Evolutionary conservation across 2,329 filamentous ascomycete genomes (phyloP).

Genomic region (Aspergillus alliaceus): DNA sequence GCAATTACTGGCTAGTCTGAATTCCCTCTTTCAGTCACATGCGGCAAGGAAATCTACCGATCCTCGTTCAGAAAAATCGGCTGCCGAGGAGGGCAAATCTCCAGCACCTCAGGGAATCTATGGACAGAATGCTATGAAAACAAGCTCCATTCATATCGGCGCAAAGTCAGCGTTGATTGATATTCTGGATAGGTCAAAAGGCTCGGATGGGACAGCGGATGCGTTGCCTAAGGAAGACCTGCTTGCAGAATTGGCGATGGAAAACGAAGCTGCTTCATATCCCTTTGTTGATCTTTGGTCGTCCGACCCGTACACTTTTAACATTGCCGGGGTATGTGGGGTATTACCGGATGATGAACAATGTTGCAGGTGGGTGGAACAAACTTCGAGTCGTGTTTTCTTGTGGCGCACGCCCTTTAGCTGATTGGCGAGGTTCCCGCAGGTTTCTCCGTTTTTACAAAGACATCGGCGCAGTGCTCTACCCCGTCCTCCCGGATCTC

Average conservation of each 20-base stretch:
- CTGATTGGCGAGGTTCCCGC: slow-evolving; percentile 5
- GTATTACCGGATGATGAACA: slow-evolving; percentile 57
- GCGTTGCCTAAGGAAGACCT: slow-evolving; percentile 59
- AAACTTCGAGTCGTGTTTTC: not conserved
- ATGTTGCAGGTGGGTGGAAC: slow-evolving; percentile 36
- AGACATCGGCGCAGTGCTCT: slow-evolving; percentile 57
- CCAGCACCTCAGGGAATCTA: slow-evolving; percentile 28
- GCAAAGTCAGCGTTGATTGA: slow-evolving; percentile 59
- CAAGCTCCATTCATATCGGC: slow-evolving; percentile 58
- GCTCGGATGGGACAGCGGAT: slow-evolving; percentile 40
- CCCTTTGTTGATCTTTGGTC: slow-evolving; percentile 64
- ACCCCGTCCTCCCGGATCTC: slow-evolving; percentile 56
- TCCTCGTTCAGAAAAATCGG: slow-evolving; percentile 6
- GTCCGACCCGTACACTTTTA: slow-evolving; percentile 56
- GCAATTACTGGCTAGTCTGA: slow-evolving; percentile 32
- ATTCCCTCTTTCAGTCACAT: slow-evolving; percentile 31
- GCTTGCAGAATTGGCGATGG: slow-evolving; percentile 58
- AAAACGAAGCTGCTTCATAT: slow-evolving; percentile 61
- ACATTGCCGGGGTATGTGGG: slow-evolving; percentile 56
- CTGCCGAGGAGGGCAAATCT: slow-evolving; percentile 14
- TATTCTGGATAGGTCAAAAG: slow-evolving; percentile 51
- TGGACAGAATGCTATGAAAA: slow-evolving; percentile 36
- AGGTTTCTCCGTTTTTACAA: slow-evolving; percentile 56
- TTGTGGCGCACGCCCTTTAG: not conserved
- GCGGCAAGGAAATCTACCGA: slow-evolving; percentile 21